These are phyloP conservation scores for Teratosphaeriaceae sp. DNA, from an alignment of 2,329 filamentous ascomycete species.

Conservation along the genomic window DNA sequence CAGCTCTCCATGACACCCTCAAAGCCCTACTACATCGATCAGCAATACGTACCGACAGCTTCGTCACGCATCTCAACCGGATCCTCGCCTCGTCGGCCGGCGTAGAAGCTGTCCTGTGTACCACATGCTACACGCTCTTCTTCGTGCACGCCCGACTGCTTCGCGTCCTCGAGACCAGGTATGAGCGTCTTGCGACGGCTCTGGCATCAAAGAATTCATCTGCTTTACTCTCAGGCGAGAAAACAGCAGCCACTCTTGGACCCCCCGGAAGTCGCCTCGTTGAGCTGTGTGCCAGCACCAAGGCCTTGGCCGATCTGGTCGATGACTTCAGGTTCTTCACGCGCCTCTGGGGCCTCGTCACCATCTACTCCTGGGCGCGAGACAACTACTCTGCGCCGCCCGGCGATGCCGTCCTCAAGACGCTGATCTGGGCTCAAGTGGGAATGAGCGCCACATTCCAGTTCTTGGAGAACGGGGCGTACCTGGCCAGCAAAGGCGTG, in stretches of 20 bases:
- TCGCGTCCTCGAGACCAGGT: conserved; percentile 29
- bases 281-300: conserved; percentile 27
- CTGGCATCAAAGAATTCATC: conserved; percentile 33
- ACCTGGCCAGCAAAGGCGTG: conserved; percentile 66
- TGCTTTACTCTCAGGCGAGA: conserved; percentile 37
- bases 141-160: conserved; percentile 35
- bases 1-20: not conserved
- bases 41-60: not conserved
- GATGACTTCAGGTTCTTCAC: conserved; percentile 66
- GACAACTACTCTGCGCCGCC: conserved; percentile 29
- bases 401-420: conserved; percentile 39
- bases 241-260: conserved; percentile 32
- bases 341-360: conserved; percentile 70
- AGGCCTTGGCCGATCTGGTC: conserved; percentile 56
- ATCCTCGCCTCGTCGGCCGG: conserved; percentile 34
- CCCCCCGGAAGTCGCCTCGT: conserved; percentile 28
- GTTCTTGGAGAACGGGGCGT: conserved; percentile 74
- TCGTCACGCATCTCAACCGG: conserved; percentile 16
- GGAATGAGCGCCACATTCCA: conserved; percentile 64
- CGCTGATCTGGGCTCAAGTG: conserved; percentile 63
- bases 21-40: not conserved
- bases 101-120: conserved; percentile 37
- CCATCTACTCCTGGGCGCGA: conserved; percentile 63
- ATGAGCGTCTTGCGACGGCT: conserved; percentile 30
- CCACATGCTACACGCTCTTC: conserved; percentile 38